phyloP scores from a whole-genome alignment of 2,329 filamentous ascomycete species.

The Sporothrix globosa region DNA sequence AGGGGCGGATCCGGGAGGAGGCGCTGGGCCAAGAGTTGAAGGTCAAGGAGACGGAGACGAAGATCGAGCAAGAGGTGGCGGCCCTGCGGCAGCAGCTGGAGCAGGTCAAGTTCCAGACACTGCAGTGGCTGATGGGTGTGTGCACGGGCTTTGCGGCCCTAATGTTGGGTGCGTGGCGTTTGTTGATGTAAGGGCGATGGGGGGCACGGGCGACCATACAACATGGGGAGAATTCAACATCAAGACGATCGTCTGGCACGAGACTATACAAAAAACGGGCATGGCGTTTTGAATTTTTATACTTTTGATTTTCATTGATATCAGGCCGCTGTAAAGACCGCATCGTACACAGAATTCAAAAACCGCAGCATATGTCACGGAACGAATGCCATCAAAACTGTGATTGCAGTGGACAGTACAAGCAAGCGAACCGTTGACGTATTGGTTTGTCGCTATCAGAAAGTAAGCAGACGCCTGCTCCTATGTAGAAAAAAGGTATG shows the following conservation, averaged over 20 bases:
- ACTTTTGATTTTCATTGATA: neutral
- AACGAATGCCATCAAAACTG: no score
- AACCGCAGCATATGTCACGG: neutral
- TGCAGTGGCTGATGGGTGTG: constrained; percentile 97
- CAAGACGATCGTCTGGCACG: neutral
- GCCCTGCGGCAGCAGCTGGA: constrained; percentile 88
- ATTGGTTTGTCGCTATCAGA: constrained; percentile 16
- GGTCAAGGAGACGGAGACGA: constrained; percentile 97
- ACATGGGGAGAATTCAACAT: neutral
- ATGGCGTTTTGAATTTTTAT: constrained; percentile 7
- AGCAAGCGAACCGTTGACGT: neutral
- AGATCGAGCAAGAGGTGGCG: constrained; percentile 97
- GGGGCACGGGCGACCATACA: no score
- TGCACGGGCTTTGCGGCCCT: constrained; percentile 69
- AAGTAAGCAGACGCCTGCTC: constrained; percentile 23
- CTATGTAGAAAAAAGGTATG: neutral
- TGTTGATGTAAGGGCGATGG: constrained; percentile 60
- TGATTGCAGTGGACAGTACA: neutral
- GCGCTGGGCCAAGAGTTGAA: constrained; percentile 95
- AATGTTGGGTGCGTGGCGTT: constrained; percentile 69
- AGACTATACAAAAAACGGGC: neutral
- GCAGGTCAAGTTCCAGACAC: constrained; percentile 94
- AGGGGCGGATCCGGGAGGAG: constrained; percentile 94
- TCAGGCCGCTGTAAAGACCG: neutral
- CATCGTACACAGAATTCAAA: neutral